Percentiles rank a stretch among this genome's conserved stretches.
phyloP scores from a whole-genome alignment of 2,329 filamentous ascomycete species.

The Penicillium sp. region DNA sequence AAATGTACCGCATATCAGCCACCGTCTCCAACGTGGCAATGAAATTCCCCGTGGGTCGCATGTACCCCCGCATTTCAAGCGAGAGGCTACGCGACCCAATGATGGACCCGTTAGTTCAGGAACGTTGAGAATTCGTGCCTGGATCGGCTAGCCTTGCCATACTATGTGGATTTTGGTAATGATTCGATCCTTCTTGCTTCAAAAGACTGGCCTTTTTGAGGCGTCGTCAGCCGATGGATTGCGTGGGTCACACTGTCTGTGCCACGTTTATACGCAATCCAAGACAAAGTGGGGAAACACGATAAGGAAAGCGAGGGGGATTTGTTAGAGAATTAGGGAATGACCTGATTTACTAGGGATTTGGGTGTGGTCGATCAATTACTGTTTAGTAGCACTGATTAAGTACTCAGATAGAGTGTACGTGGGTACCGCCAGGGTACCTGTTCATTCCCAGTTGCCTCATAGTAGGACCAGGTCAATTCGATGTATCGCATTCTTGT shows the following conservation, averaged over 20 bases:
- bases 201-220: not conserved
- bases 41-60: not conserved
- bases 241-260: slow-evolving; percentile 6
- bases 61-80: not conserved
- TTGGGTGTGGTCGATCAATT: not conserved
- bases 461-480: not conserved
- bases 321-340: too few species aligned
- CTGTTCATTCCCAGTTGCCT: not conserved
- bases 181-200: not conserved
- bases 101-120: not conserved
- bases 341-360: not conserved
- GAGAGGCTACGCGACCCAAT: not conserved
- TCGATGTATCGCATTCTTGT: slow-evolving; percentile 4
- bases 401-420: not conserved
- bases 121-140: not conserved
- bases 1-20: not conserved
- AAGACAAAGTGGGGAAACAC: not conserved
- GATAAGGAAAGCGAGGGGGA: not conserved
- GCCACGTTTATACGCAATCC: slow-evolving; percentile 1
- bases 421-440: not conserved
- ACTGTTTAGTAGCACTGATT: too few species aligned
- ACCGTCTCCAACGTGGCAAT: not conserved
- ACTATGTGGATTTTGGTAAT: not conserved
- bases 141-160: not conserved
- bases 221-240: not conserved